Evolutionary conservation across 2,329 filamentous ascomycete genomes (phyloP), one percentile per base, ranked within the genome.

Genomic region (Penicillium sp.): DNA sequence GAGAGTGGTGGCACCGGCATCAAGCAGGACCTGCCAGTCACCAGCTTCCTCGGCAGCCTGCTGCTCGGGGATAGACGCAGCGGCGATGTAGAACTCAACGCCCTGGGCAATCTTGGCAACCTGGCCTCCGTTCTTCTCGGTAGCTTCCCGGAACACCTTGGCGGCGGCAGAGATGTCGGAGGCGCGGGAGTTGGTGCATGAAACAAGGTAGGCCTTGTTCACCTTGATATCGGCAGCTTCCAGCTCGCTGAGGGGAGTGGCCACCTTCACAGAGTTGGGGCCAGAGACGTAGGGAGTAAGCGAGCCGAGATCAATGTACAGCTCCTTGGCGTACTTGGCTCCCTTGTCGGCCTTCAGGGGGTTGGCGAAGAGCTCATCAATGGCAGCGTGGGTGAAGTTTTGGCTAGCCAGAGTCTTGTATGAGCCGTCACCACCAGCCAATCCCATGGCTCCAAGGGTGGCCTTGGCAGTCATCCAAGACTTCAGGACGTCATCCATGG

Each of bases 51-150:
- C 91, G 0, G 93, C 89, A 0, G 83, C 80, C 54, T 84, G 73
- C 71, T 97, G 92, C 71, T 97, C 92, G 0, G 83, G 79, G 0
- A 85, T 68, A 0, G 92, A 97, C 0, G 93, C 93, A 0, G 93
- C 92, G 0, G 92, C 89, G 58, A 97, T 89, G 75, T 97, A 97
- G 68, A 97, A 87, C 52, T 92, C 82, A 39, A 97, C 92, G 27
- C 88, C 85, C 0, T 84, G 78, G 0, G 90, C 86, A 54, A 96
- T 82, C 75, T 88, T 91, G 18, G 90, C 82, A 5, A 84, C 75
- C 52, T 81, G 78, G 13, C 86, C 89, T 22, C 79, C 79, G 52
- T 85, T 83, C 44, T 78, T 78, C 49, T 76, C 71, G 0, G 88
- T 84, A 1, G 90, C 91, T 38, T 93, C 88, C 52, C 84, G 86